Base-by-base conservation (phyloP, 75 land plant species). In the Pseudotsuga menziesii region DNA sequence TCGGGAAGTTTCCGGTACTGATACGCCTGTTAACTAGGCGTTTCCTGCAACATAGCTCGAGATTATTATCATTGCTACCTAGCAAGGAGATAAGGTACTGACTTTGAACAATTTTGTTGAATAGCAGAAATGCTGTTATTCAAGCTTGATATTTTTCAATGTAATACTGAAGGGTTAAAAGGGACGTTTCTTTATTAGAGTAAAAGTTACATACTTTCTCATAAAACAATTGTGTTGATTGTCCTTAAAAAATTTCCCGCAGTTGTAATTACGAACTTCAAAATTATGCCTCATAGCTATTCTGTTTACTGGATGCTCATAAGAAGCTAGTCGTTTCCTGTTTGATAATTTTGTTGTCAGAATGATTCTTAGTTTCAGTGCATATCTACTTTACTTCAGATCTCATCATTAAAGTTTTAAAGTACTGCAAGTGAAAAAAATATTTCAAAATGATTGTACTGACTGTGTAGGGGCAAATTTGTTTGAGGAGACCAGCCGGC, bases 401-500 rank as follows among this genome's bases (percentile, higher is more conserved):
- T 25, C 26, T 41, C 14, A 26, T 41, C 22, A 27, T 54, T 8
- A 25, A 25, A 7, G 13, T 36, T 73, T 14, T 39, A 6, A 11
- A 73, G 5, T 23, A 5, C 22, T 67, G 71, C 71, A 67, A 44
- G 22, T 39, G 71, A 67, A 9, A 22, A 44, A 44, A 36, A 11
- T 1, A 67, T 39, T 39, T 22, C 44, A 20, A 67, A 39, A 39
- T 39, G 20, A 7, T n/a, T 36, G 48, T 39, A 57, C 27, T 25
- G 41, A 52, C 35, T 29, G 1, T 22, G 79, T 39, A 78, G 32
- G 15, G 39, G 15, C 79, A 19, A 63, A 75, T 79, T 89, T 85
- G 80, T 73, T 92, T 76, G 80, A 82, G 74, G 92, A 94, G 84
- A 90, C 86, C 71, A 71, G 83, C 56, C 90, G 89, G 3, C 98